A percentile compares a stretch with the other conserved stretches of the same genome.
phyloP scores from a whole-genome alignment of 2,329 filamentous ascomycete species.

The Fusarium domesticum region DNA sequence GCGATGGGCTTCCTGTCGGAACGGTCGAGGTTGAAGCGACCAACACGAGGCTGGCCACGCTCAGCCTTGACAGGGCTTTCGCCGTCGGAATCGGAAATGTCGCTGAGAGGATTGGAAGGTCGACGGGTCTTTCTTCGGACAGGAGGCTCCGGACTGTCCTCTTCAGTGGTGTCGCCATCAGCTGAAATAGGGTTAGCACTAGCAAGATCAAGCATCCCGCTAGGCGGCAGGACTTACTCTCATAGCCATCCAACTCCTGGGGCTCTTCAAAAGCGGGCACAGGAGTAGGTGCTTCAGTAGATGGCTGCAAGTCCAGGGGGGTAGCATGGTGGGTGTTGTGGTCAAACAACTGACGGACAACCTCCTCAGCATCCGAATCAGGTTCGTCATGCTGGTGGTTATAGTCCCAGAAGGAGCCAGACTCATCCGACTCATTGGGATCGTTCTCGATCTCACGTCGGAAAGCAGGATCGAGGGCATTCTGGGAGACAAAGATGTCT shows the following conservation, averaged over 20 bases:
- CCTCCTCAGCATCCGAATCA: slow-evolving; percentile 44
- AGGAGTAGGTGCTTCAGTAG: slow-evolving; percentile 23
- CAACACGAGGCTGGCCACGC: slow-evolving; percentile 52
- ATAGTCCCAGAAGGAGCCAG: slow-evolving; percentile 63
- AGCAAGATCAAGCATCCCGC: slow-evolving; percentile 8
- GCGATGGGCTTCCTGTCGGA: slow-evolving; percentile 56
- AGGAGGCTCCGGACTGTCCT: slow-evolving; percentile 52
- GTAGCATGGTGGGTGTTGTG: slow-evolving; percentile 45
- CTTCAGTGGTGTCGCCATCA: slow-evolving; percentile 61
- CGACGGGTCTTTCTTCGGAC: slow-evolving; percentile 48
- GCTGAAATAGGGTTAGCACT: slow-evolving; percentile 46
- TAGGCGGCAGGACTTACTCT: slow-evolving; percentile 49
- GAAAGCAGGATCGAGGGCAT: slow-evolving; percentile 67
- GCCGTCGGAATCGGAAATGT: slow-evolving; percentile 50
- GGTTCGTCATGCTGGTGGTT: slow-evolving; percentile 45
- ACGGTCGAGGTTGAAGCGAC: slow-evolving; percentile 53
- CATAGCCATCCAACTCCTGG: slow-evolving; percentile 54
- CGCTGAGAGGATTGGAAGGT: slow-evolving; percentile 36
- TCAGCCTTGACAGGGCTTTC: slow-evolving; percentile 46
- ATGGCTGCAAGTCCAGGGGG: slow-evolving; percentile 35
- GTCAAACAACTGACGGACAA: slow-evolving; percentile 37
- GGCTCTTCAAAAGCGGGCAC: slow-evolving; percentile 33
- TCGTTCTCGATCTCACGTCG: slow-evolving; percentile 72
- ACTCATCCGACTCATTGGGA: slow-evolving; percentile 55
- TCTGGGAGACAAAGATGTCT: slow-evolving; percentile 75